phyloP scores from a whole-genome alignment of 2,329 filamentous ascomycete species.

The Purpureocillium lavendulum region DNA sequence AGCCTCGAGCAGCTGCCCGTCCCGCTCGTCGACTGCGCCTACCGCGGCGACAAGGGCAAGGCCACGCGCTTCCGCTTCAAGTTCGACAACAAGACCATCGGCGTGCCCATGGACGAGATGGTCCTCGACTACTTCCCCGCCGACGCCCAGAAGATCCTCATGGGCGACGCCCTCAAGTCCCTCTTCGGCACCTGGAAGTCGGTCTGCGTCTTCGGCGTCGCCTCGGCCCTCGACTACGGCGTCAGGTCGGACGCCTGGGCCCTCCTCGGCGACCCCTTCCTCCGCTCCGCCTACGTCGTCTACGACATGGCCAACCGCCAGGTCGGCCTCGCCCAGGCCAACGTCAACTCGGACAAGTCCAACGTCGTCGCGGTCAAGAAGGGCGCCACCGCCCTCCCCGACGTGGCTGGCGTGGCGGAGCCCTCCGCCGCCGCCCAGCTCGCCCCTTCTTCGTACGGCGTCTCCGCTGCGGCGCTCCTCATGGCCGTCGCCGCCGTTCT shows the following conservation, averaged over 20 bases:
- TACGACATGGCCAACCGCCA: constrained; percentile 43
- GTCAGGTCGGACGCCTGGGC: constrained; percentile 21
- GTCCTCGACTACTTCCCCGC: constrained; percentile 35
- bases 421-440: neutral
- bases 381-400: constrained; percentile 29
- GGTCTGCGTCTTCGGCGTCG: constrained; percentile 48
- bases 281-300: constrained; percentile 49
- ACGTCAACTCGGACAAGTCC: constrained; percentile 34
- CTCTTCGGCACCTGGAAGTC: constrained; percentile 28
- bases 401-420: constrained; percentile 31
- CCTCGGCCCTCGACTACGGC: constrained; percentile 27
- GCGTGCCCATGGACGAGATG: constrained; percentile 44
- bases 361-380: constrained; percentile 37
- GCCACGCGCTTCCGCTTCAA: constrained; percentile 42
- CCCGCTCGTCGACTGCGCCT: constrained; percentile 43
- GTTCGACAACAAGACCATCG: constrained; percentile 38
- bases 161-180: constrained; percentile 23
- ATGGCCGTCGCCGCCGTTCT: constrained; percentile 10
- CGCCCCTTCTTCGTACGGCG: neutral
- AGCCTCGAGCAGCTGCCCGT: constrained; percentile 31
- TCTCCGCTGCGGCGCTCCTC: constrained; percentile 8
- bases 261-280: constrained; percentile 50
- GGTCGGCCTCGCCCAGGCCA: constrained; percentile 45
- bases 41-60: constrained; percentile 33
- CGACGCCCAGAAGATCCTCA: constrained; percentile 32